These are phyloP conservation scores for Helichrysum umbraculigerum DNA, from an alignment of 129 eudicot genomes.

Conservation along the genomic window DNA sequence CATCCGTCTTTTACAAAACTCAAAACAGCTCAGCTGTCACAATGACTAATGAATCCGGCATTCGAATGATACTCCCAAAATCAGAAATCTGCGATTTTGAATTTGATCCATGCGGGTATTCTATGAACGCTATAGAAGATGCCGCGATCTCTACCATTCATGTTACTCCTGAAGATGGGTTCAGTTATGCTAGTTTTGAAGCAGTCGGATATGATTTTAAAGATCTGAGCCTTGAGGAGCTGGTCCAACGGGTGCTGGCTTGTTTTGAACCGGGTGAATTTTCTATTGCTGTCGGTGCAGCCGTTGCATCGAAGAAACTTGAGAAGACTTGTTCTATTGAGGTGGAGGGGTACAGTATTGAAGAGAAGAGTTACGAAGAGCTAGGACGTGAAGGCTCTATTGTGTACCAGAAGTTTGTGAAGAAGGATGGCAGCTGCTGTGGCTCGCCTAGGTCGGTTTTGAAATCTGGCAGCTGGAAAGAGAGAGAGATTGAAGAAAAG, in stretches of 20 bases:
- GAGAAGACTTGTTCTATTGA: slow-evolving; percentile 31
- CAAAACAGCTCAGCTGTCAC: slow-evolving; percentile 45
- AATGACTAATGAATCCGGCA: slow-evolving; percentile 71
- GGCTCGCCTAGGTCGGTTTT: slow-evolving; percentile 63
- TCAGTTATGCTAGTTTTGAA: slow-evolving; percentile 93
- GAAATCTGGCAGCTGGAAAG: slow-evolving; percentile 57
- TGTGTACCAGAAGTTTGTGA: slow-evolving; percentile 59
- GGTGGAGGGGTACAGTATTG: slow-evolving; percentile 50
- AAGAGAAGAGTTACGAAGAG: slow-evolving; percentile 53
- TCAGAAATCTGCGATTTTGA: slow-evolving; percentile 83
- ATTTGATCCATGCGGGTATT: slow-evolving; percentile 96
- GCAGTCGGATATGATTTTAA: slow-evolving; percentile 75
- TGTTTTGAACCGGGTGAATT: slow-evolving; percentile 82
- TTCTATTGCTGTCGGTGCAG: slow-evolving; percentile 71
- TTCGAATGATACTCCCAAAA: slow-evolving; percentile 61
- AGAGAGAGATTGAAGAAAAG: slow-evolving; percentile 57
- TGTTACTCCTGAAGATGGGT: slow-evolving; percentile 90
- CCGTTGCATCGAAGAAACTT: slow-evolving; percentile 34
- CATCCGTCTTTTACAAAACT: slow-evolving; percentile 75
- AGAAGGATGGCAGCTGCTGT: slow-evolving; percentile 43
- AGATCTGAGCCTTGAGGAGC: slow-evolving; percentile 27
- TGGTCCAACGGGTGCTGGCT: slow-evolving; percentile 62
- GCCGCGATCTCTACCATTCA: slow-evolving; percentile 75
- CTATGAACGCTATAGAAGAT: slow-evolving; percentile 81
- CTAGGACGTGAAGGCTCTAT: slow-evolving; percentile 63